phyloP scores from a whole-genome alignment of 345 rosid species.

The Syzygium oleosum region DNA sequence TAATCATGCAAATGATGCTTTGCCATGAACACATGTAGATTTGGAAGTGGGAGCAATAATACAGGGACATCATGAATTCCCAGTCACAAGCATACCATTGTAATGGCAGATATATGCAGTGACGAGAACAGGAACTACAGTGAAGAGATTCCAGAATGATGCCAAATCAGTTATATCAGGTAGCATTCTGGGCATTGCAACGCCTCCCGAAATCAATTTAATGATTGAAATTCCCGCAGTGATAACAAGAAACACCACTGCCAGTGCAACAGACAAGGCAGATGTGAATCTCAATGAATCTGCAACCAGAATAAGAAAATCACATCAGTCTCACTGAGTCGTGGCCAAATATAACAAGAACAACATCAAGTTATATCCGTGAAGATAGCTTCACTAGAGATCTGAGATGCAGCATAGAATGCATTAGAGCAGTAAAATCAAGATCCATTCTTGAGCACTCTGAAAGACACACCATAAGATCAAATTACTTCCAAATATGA shows the following conservation, averaged over 20 bases:
- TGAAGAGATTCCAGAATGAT: slow-evolving; percentile 79
- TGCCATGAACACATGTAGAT: neutral
- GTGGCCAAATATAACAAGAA: neutral
- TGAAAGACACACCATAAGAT: neutral
- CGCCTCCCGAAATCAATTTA: slow-evolving; percentile 50
- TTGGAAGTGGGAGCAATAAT: neutral
- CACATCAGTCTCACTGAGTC: neutral
- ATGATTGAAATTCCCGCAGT: slow-evolving; percentile 57
- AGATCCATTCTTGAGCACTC: neutral
- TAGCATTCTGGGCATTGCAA: slow-evolving; percentile 71
- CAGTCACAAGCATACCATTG: slow-evolving; percentile 42
- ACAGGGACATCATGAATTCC: neutral
- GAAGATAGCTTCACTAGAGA: neutral
- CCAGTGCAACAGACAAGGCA: slow-evolving; percentile 74
- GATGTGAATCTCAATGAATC: slow-evolving; percentile 92
- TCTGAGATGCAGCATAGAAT: neutral
- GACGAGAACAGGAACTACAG: slow-evolving; percentile 84
- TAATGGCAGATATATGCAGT: slow-evolving; percentile 87
- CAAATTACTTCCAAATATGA: neutral
- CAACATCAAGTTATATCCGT: neutral
- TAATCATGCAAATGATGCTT: neutral
- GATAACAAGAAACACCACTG: slow-evolving; percentile 71
- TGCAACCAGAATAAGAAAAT: slow-evolving; percentile 22
- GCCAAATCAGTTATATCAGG: slow-evolving; percentile 63
- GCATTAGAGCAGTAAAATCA: neutral